phyloP scores from a whole-genome alignment of 805 yeast species.

The Kockiozyma suomiensis region DNA sequence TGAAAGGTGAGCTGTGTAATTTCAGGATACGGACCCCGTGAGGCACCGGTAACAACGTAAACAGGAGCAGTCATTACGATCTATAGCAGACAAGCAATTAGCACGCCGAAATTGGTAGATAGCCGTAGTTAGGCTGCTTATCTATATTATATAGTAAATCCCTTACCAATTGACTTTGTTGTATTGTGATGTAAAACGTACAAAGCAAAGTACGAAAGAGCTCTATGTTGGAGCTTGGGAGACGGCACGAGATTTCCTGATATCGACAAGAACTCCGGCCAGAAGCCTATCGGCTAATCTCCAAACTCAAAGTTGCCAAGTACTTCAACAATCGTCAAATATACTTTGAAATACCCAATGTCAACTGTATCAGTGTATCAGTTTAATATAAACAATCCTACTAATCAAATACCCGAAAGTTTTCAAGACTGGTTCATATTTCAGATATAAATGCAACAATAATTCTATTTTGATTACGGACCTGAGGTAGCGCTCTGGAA shows the following conservation, averaged over 20 bases:
- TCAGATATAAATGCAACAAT: no score
- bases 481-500: no score
- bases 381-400: no score
- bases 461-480: no score
- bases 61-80: slow-evolving; percentile 31
- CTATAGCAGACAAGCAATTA: background rate
- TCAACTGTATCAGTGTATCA: no score
- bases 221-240: background rate
- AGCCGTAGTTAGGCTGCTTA: background rate
- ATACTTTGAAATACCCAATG: no score
- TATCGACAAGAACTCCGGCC: background rate
- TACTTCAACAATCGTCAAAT: no score
- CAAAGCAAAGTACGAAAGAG: no score
- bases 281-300: background rate
- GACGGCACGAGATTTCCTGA: background rate
- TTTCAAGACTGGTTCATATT: no score
- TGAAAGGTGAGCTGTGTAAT: background rate
- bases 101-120: background rate
- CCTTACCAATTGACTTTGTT: background rate
- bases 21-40: slow-evolving; percentile 39
- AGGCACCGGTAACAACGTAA: slow-evolving; percentile 45
- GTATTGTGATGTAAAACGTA: no score
- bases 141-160: background rate
- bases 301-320: background rate
- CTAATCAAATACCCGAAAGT: no score